Conservation (phyloP, 257 asterid genomes). For the Craterostigma plantagineum region DNA sequence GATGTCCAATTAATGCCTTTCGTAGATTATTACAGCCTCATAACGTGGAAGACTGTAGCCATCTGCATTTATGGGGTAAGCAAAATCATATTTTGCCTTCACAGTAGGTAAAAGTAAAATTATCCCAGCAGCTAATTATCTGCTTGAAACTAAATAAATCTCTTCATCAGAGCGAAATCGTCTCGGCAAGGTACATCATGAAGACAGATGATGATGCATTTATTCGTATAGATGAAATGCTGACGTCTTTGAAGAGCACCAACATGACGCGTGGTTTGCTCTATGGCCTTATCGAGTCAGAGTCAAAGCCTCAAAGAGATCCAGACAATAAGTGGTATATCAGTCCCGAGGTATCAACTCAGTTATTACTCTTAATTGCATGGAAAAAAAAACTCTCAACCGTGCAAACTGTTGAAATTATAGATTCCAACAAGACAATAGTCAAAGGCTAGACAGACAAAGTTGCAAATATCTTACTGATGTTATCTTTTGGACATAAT, state of each 20-base stretch:
- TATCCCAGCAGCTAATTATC: too few species aligned
- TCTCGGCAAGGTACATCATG: slow-evolving; percentile 74
- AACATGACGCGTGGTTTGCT: slow-evolving; percentile 53
- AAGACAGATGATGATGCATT: slow-evolving; percentile 99
- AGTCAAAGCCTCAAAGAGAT: slow-evolving; percentile 69
- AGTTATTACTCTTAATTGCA: not conserved
- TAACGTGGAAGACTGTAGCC: slow-evolving; percentile 87
- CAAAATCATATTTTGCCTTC: too few species aligned
- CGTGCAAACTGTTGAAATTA: too few species aligned
- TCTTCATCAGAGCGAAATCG: slow-evolving; percentile 82
- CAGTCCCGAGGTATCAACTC: slow-evolving; percentile 59
- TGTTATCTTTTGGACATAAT: not conserved
- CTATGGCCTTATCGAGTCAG: slow-evolving; percentile 78
- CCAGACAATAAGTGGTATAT: slow-evolving; percentile 92
- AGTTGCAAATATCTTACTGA: too few species aligned
- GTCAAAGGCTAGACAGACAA: too few species aligned
- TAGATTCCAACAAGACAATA: too few species aligned
- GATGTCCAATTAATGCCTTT: slow-evolving; percentile 96
- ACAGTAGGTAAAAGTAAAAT: too few species aligned
- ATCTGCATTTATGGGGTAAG: slow-evolving; percentile 87
- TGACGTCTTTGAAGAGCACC: slow-evolving; percentile 38
- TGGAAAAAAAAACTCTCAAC: not conserved
- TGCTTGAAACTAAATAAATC: too few species aligned
- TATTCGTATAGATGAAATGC: slow-evolving; percentile 84
- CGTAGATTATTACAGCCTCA: slow-evolving; percentile 82